Base-by-base conservation (phyloP, 148 eudicot genomes). In the Agrostemma githago region DNA sequence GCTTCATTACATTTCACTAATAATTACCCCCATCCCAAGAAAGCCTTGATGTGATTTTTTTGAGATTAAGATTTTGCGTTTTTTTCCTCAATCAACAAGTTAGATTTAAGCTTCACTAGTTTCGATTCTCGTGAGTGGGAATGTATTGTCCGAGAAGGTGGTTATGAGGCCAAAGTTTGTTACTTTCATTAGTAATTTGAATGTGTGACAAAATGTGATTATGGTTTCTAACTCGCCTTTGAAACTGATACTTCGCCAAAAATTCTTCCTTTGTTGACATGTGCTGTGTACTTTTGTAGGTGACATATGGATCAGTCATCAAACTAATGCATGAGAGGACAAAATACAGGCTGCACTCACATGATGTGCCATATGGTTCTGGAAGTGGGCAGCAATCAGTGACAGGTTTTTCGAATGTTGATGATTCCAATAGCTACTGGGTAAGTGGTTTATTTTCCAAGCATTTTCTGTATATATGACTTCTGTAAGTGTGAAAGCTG, bases 351-450 rank as follows among this genome's bases (percentile, higher is more conserved):
- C 82, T 95, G 75, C 99, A 95, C 73, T 92, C 97, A 4, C 99
- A 95, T 21, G 99, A 95, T 59, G 92, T 95, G 72, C 99, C 97
- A 4, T 95, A 95, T 80, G 99, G 99, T 34, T 95, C 99, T 6
- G 99, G 97, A 71, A 95, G 99, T 81, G 99, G 99, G 62, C 99
- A 95, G 81, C 99, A 95, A 79, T 95, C 99, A 0, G 97, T 95
- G 66, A 95, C 99, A 51, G 86, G 92, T 68, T 95, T 92, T 56
- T 94, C 99, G 51, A 79, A 76, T 81, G 97, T 88, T 26, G 99
- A 95, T 83, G 99, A 95, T 84, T 63, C 94, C 39, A 95, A 95
- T 72, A 92, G 99, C 91, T 95, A 95, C 77, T 95, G 99, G 97
- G 99, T 95, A 85, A 51, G 54, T 77, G 5, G 14, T 19, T 41